Evolutionary conservation across 192 early-diverging fungal species (phyloP).

Genomic region (Coemansia sp.): DNA sequence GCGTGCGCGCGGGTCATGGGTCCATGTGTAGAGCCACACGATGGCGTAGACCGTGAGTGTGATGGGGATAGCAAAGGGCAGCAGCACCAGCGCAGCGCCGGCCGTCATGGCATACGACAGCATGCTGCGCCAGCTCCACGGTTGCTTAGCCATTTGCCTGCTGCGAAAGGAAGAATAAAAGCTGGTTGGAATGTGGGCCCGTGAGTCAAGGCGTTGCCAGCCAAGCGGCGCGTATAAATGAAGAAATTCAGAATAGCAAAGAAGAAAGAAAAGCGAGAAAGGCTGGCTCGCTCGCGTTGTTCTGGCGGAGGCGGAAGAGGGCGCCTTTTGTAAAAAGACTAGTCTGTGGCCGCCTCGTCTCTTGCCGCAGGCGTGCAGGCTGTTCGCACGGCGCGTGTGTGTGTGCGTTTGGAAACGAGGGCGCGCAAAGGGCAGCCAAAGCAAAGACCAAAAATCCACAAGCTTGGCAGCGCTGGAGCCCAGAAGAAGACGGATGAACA

Average conservation of each 20-base stretch:
- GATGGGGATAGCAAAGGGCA: conserved; percentile 40
- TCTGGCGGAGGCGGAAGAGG: too few relatives aligned
- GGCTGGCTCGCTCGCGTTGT: too few relatives aligned
- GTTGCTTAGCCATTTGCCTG: conserved; percentile 10
- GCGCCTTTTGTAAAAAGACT: too few relatives aligned
- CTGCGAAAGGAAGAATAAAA: background rate
- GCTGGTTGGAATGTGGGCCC: background rate
- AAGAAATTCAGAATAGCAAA: background rate
- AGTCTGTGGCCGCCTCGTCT: too few relatives aligned
- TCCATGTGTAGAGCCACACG: conserved; percentile 51
- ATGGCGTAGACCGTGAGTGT: conserved; percentile 21
- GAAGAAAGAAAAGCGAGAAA: background rate
- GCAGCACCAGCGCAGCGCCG: conserved; percentile 13
- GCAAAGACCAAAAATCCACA: background rate
- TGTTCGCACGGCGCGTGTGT: background rate
- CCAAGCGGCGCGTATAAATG: background rate
- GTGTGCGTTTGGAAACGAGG: too few relatives aligned
- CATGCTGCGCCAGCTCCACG: conserved; percentile 19
- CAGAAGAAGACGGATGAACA: too few relatives aligned
- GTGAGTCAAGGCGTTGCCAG: too few relatives aligned
- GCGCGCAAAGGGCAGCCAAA: background rate
- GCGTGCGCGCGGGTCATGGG: conserved; percentile 47
- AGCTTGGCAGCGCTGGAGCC: too few relatives aligned
- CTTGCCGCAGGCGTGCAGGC: too few relatives aligned
- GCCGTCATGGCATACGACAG: conserved; percentile 12